Conservation (phyloP, 225 moss, liverwort and hornwort species). For the Marchantia polymorpha region DNA sequence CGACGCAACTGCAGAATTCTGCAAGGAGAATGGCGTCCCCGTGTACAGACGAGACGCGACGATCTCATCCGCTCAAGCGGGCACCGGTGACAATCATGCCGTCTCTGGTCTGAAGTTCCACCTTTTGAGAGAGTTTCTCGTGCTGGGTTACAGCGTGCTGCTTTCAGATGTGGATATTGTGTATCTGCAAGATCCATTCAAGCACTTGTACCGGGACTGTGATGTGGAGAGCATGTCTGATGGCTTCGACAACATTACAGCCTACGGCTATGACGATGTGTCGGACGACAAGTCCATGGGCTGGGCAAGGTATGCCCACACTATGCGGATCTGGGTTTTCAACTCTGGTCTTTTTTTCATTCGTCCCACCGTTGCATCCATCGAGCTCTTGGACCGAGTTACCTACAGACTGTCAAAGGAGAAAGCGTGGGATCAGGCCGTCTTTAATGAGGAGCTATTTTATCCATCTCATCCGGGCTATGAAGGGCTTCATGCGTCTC, state of each 20-base stretch:
- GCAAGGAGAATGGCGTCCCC: constrained; percentile 60
- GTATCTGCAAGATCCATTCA: constrained; percentile 86
- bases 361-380: constrained; percentile 76
- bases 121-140: constrained; percentile 86
- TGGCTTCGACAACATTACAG: constrained; percentile 73
- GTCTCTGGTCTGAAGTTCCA: constrained; percentile 84
- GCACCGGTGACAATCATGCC: constrained; percentile 82
- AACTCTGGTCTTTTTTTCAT: constrained; percentile 96
- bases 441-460: constrained; percentile 94
- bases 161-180: constrained; percentile 93
- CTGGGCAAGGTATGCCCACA: constrained; percentile 88
- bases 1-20: constrained; percentile 71
- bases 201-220: constrained; percentile 62
- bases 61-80: constrained; percentile 58
- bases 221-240: constrained; percentile 95
- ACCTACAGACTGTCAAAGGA: constrained; percentile 68
- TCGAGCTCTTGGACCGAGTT: constrained; percentile 83
- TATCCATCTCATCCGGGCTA: constrained; percentile 87
- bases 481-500: constrained; percentile 81
- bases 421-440: constrained; percentile 95
- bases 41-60: constrained; percentile 81
- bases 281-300: constrained; percentile 74
- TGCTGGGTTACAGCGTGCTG: constrained; percentile 76
- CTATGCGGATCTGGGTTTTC: constrained; percentile 96
- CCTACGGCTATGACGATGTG: constrained; percentile 92